These are phyloP conservation scores for Kodamaea hsintzibuensis DNA, from an alignment of 805 yeast genomes.

Conservation along the genomic window DNA sequence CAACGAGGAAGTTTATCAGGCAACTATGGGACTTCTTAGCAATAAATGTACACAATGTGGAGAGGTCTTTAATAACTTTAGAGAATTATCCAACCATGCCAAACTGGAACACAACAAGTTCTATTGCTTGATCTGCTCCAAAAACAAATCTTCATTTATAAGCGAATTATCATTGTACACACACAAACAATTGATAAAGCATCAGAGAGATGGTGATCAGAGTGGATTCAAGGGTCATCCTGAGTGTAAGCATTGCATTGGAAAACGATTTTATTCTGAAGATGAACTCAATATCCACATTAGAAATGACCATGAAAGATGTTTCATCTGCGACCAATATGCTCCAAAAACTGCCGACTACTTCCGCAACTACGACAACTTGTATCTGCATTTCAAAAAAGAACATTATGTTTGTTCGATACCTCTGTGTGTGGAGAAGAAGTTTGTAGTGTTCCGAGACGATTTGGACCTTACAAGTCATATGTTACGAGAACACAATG, in stretches of 20 bases:
- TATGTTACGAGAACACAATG: constrained; percentile 79
- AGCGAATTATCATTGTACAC: constrained; percentile 66
- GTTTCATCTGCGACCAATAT: constrained; percentile 82
- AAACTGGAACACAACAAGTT: constrained; percentile 60
- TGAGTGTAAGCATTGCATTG: constrained; percentile 75
- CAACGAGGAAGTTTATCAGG: constrained; percentile 45
- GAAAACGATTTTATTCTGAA: constrained; percentile 76
- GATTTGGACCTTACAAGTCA: constrained; percentile 87
- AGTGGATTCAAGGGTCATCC: constrained; percentile 90
- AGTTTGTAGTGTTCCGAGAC: constrained; percentile 88
- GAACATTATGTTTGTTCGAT: constrained; percentile 80
- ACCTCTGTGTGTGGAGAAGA: constrained; percentile 77
- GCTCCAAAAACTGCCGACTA: constrained; percentile 60
- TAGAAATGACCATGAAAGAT: constrained; percentile 81
- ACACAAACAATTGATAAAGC: constrained; percentile 62
- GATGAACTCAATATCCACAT: constrained; percentile 85
- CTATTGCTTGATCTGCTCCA: constrained; percentile 75
- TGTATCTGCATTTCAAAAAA: constrained; percentile 70
- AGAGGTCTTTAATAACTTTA: constrained; percentile 48
- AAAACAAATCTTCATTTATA: constrained; percentile 76
- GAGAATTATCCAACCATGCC: constrained; percentile 64
- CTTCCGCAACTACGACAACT: constrained; percentile 71
- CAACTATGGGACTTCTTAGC: constrained; percentile 52
- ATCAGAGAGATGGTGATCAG: constrained; percentile 69
- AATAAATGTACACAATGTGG: constrained; percentile 57